Percentiles rank a stretch among this genome's conserved stretches.
Evolutionary conservation across 2,329 filamentous ascomycete species (phyloP).

Genomic region (Pestalotiopsis sp.): DNA sequence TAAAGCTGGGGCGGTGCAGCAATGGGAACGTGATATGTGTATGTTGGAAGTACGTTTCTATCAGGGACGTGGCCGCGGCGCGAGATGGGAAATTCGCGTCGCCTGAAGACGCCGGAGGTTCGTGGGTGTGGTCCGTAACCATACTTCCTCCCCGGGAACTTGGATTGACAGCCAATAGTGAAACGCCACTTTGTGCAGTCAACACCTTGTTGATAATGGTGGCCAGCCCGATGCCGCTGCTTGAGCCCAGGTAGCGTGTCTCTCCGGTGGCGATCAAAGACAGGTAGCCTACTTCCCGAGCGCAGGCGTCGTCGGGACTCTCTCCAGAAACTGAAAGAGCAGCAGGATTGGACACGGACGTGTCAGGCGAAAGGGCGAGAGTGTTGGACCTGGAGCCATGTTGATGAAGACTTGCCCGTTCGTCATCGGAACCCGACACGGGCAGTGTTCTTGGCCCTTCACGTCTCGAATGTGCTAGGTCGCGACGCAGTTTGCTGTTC

Average conservation of each 20-base stretch:
- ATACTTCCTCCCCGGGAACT: neutral
- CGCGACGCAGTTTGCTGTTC: neutral
- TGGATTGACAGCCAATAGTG: neutral
- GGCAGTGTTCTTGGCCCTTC: neutral
- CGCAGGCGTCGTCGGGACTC: neutral
- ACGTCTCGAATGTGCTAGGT: neutral
- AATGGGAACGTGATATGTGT: neutral
- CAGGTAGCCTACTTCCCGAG: conserved; percentile 1
- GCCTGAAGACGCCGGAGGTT: neutral
- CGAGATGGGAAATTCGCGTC: neutral
- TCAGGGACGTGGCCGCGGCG: neutral
- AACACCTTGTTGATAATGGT: conserved; percentile 1
- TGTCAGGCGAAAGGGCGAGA: neutral
- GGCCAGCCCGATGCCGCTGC: neutral
- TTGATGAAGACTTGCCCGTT: neutral
- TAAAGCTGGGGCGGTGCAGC: neutral
- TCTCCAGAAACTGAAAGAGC: neutral
- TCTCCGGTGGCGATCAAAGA: conserved; percentile 1
- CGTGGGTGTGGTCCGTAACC: neutral
- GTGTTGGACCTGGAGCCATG: neutral
- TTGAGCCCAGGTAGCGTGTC: conserved; percentile 2
- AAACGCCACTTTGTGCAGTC: neutral
- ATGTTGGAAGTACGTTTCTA: neutral
- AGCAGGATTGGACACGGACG: neutral
- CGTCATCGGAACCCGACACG: neutral